Conservation (phyloP, 1,284 basidiomycete species). For the Ceratobasidium sp. region DNA sequence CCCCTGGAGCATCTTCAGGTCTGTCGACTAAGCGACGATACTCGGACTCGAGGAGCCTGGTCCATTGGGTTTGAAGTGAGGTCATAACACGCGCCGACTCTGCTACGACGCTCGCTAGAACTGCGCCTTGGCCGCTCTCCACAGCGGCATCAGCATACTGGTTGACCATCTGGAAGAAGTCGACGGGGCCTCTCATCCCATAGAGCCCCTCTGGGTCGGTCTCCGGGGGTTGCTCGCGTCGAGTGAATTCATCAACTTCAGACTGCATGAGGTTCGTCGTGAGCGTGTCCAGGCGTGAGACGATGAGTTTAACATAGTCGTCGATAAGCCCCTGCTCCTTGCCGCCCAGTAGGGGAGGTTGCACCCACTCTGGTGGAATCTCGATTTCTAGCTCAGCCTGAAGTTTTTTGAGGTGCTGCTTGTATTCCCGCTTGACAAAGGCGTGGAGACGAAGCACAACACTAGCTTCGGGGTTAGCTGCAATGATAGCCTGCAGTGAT, state of each 20-base stretch:
- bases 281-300: conserved; percentile 98
- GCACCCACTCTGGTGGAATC: conserved; percentile 79
- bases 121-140: conserved; percentile 93
- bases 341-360: conserved; percentile 89
- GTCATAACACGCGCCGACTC: conserved; percentile 92
- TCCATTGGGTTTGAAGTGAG: conserved; percentile 88
- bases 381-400: conserved; percentile 66
- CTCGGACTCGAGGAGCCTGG: conserved; percentile 81
- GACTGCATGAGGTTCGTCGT: conserved; percentile 91
- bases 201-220: conserved; percentile 88
- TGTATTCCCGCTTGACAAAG: conserved; percentile 91
- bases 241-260: conserved; percentile 84
- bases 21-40: conserved; percentile 87
- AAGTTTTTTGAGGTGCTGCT: conserved; percentile 80
- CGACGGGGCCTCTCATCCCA: conserved; percentile 89
- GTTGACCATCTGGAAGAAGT: conserved; percentile 98
- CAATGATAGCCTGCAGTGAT: conserved; percentile 74
- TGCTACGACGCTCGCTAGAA: conserved; percentile 87
- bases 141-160: conserved; percentile 95
- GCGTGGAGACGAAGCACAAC: conserved; percentile 85
- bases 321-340: conserved; percentile 94
- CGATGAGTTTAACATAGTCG: conserved; percentile 92
- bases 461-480: conserved; percentile 83
- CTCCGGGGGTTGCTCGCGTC: conserved; percentile 86
- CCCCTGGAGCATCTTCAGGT: conserved; percentile 86